Conservation (phyloP, 2,329 filamentous ascomycete genomes). For the Nemania abortiva region DNA sequence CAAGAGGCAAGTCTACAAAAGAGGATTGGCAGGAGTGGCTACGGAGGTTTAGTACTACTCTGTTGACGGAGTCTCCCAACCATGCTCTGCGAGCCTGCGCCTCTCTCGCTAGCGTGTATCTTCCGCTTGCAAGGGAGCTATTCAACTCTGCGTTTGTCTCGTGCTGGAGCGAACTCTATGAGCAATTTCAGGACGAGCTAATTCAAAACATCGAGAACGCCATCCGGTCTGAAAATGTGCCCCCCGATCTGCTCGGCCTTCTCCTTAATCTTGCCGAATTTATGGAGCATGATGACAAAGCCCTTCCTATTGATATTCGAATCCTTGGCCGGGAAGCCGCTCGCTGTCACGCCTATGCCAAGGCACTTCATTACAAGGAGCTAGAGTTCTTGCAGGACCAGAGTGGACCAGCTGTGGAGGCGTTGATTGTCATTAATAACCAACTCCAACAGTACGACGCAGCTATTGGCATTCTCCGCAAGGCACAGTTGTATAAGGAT, state of each 20-base stretch:
- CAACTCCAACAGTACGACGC: constrained; percentile 98
- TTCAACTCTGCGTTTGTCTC: constrained; percentile 99
- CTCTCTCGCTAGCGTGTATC: constrained; percentile 88
- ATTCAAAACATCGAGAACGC: constrained; percentile 96
- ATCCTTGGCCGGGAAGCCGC: constrained; percentile 94
- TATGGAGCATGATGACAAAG: constrained; percentile 99
- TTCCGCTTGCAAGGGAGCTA: constrained; percentile 88
- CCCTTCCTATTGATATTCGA: constrained; percentile 95
- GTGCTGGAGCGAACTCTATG: constrained; percentile 98
- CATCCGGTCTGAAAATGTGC: constrained; percentile 93
- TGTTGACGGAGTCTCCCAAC: constrained; percentile 94
- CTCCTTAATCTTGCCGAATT: constrained; percentile 97
- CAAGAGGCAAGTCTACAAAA: constrained; percentile 93
- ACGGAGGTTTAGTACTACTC: constrained; percentile 92
- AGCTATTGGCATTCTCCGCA: constrained; percentile 95
- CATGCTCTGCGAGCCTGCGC: constrained; percentile 95
- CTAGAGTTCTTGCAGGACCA: constrained; percentile 98
- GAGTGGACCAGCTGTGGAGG: constrained; percentile 94
- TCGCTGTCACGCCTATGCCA: constrained; percentile 97
- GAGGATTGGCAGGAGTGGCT: constrained; percentile 99
- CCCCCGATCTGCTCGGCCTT: constrained; percentile 93
- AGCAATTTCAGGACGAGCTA: constrained; percentile 95
- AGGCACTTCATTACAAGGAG: constrained; percentile 98
- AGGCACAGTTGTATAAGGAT: constrained; percentile 94
- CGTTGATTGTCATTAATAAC: constrained; percentile 99